phyloP scores from a whole-genome alignment of 306 rosid genomes.

The Cucurbita ficifolia region DNA sequence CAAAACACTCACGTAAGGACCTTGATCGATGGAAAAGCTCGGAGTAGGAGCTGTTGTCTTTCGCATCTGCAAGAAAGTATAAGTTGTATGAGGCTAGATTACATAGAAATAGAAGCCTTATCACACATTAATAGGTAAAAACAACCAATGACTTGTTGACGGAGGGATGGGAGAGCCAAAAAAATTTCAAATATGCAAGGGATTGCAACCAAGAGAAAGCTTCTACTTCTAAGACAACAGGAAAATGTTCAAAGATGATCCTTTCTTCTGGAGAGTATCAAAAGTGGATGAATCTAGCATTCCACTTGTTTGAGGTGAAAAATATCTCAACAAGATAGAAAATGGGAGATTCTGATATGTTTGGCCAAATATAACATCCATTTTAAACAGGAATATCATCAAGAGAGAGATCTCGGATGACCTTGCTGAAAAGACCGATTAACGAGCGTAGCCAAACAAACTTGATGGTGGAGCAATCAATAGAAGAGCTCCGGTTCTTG shows the following conservation, averaged over 20 bases:
- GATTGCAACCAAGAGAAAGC: not conserved
- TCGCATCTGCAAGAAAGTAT: constrained; percentile 22
- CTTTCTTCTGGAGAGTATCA: not conserved
- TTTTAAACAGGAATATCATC: not conserved
- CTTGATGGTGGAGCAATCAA: not conserved
- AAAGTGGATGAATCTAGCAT: not conserved
- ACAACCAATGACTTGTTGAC: not conserved
- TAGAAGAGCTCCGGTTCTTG: not conserved
- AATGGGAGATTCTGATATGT: not conserved
- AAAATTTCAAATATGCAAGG: not conserved
- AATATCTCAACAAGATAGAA: not conserved
- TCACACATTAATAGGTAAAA: not conserved
- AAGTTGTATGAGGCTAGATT: not conserved
- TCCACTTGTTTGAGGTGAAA: not conserved
- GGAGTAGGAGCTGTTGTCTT: constrained; percentile 10
- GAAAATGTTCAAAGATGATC: not conserved
- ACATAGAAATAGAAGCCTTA: not conserved
- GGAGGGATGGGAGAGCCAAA: not conserved
- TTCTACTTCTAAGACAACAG: not conserved
- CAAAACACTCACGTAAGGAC: constrained; percentile 58
- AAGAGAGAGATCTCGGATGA: not conserved
- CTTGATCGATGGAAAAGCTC: constrained; percentile 55
- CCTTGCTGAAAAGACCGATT: not conserved
- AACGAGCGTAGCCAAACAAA: not conserved
- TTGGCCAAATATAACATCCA: not conserved